Base-by-base conservation (phyloP, 176 grass and related monocot species). In the maize (Zea mays) region DNA sequence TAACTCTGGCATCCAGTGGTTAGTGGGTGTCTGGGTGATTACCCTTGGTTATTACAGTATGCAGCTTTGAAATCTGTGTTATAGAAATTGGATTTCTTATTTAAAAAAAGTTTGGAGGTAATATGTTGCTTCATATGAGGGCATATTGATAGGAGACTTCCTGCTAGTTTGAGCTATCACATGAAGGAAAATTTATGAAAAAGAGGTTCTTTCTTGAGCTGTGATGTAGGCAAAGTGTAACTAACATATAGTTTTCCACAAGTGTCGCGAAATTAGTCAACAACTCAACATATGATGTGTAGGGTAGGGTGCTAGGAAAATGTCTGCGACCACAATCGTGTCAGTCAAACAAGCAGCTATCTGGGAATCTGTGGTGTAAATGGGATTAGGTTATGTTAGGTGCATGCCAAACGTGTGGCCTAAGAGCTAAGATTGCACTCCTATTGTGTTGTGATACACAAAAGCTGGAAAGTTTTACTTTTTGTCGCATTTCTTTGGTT, bases 71-170 rank as follows among this genome's bases (percentile, higher is more conserved):
- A 16, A 43, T 11, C 66, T 6, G 8, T 21, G n/a, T 6, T 58
- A 21, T 10, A 19, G 54, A 57, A 57, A 19, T 19, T 19, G 3
- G 19, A 4, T 27, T 58, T 21, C 17, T 58, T 58, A 17, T 47
- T 47, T 47, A 12, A 46, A 46, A 46, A 54, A 52, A 52, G 0
- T 16, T 52, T 54, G 16, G 51, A n/a, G 50, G 51, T 69, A 38
- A 41, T 81, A 14, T 62, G 39, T 73, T 82, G 16, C 71, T 74
- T 74, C 7, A 13, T 54, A 74, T 73, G 19, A 43, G 13, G 71
- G 46, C 5, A 54, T 71, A 45, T 74, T 45, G 9, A 37, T 56
- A 66, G 6, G 9, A 66, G 39, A 41, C 5, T 63, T 21, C 41
- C 13, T 20, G 19, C 44, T 64, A 37, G 16, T 81, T 63, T 71